These are phyloP conservation scores for Gloeopeniophorella convolvens DNA, from an alignment of 768 basidiomycete genomes.

Conservation along the genomic window DNA sequence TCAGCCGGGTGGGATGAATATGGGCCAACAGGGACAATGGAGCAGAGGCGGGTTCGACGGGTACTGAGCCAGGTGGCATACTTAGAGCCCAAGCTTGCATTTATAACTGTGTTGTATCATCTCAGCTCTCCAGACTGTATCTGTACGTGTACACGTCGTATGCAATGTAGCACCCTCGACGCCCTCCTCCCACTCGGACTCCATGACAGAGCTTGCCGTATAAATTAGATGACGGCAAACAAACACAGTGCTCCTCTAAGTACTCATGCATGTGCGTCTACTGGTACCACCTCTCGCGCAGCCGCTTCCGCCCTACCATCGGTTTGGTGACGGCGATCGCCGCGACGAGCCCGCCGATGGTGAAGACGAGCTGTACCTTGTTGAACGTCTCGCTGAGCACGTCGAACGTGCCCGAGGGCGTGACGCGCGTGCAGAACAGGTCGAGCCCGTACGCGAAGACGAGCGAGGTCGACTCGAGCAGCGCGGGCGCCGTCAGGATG, in stretches of 20 bases:
- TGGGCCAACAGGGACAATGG: conserved; percentile 21
- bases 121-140: too few species aligned
- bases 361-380: conserved; percentile 84
- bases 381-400: conserved; percentile 90
- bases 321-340: conserved; percentile 82
- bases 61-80: too few species aligned
- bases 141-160: too few species aligned
- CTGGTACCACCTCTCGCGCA: conserved; percentile 70
- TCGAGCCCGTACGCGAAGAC: conserved; percentile 85
- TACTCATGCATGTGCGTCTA: conserved; percentile 24
- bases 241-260: too few species aligned
- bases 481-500: conserved; percentile 73
- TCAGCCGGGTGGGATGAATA: conserved; percentile 12
- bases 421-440: conserved; percentile 78
- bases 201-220: too few species aligned
- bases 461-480: conserved; percentile 88
- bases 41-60: conserved; percentile 19
- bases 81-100: too few species aligned
- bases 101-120: too few species aligned
- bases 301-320: conserved; percentile 63
- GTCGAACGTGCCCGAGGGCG: conserved; percentile 89
- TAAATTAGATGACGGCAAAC: too few species aligned
- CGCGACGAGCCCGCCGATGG: conserved; percentile 58
- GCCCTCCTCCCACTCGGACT: too few species aligned
- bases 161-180: too few species aligned